phyloP scores from a whole-genome alignment of 2,329 filamentous ascomycete genomes.

The Metarhizium album region DNA sequence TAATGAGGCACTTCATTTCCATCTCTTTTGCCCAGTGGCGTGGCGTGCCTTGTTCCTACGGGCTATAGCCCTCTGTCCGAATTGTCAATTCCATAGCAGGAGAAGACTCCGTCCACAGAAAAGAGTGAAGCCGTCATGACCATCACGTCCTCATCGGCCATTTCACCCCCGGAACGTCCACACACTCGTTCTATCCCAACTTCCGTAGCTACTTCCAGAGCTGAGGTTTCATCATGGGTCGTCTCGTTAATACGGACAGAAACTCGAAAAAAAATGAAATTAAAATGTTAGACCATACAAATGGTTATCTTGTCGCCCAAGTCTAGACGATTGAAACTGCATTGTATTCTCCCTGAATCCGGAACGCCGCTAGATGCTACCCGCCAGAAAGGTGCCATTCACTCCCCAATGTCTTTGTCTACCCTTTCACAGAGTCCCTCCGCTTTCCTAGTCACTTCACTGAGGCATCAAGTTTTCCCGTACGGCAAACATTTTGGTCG shows the following conservation, averaged over 20 bases:
- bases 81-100: too few species aligned
- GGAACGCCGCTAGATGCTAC: slow-evolving; percentile 32
- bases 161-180: too few species aligned
- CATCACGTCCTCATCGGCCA: too few species aligned
- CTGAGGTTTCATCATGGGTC: slow-evolving; percentile 6
- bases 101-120: too few species aligned
- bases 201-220: too few species aligned
- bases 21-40: too few species aligned
- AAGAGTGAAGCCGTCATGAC: too few species aligned
- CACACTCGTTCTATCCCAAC: too few species aligned
- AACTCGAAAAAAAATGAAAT: neutral
- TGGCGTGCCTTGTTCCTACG: too few species aligned
- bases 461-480: slow-evolving; percentile 57
- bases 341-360: slow-evolving; percentile 27
- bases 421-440: slow-evolving; percentile 7
- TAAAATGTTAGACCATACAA: slow-evolving; percentile 10
- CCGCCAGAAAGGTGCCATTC: slow-evolving; percentile 22
- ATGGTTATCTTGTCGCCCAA: slow-evolving; percentile 19
- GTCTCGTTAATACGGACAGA: neutral
- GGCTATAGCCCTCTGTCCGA: too few species aligned
- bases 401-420: slow-evolving; percentile 10
- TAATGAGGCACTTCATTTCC: too few species aligned
- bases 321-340: slow-evolving; percentile 23
- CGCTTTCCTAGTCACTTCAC: slow-evolving; percentile 16
- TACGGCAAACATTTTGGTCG: slow-evolving; percentile 96